These are phyloP conservation scores for Ceratocystis alfenasii DNA, from an alignment of 2,329 filamentous ascomycete species.

Conservation along the genomic window DNA sequence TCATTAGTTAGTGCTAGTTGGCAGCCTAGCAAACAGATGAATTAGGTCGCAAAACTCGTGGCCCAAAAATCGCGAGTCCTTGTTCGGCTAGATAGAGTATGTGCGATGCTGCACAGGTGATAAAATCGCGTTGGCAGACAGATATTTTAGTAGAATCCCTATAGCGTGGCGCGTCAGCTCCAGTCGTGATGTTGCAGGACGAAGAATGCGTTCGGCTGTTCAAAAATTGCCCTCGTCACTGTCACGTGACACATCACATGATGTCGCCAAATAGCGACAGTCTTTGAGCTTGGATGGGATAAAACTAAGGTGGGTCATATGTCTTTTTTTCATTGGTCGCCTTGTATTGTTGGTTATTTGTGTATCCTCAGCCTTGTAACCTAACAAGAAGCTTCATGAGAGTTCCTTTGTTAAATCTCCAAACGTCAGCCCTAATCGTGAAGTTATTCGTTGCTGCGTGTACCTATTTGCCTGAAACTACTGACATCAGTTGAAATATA, in stretches of 20 bases:
- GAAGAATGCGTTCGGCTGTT: constrained; percentile 15
- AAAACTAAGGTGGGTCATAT: constrained; percentile 13
- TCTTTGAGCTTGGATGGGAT: neutral
- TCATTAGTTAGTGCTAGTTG: constrained; percentile 36
- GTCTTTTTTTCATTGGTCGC: constrained; percentile 14
- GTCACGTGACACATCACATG: constrained; percentile 20
- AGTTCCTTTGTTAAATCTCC: neutral
- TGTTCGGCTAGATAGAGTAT: neutral
- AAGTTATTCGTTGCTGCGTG: neutral
- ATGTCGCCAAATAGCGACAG: neutral
- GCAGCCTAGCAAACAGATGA: neutral
- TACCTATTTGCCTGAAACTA: neutral
- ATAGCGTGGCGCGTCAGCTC: constrained; percentile 16
- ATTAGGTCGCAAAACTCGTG: neutral
- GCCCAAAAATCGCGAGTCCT: neutral
- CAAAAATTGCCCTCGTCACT: constrained; percentile 19
- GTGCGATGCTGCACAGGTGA: neutral
- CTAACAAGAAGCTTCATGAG: neutral
- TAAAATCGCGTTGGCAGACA: constrained; percentile 10
- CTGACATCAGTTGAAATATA: neutral
- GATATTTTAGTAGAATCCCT: neutral
- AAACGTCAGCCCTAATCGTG: neutral
- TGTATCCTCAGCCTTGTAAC: constrained; percentile 12
- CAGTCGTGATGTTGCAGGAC: constrained; percentile 13
- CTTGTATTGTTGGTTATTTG: constrained; percentile 1